These are phyloP conservation scores for Xerocomellus chrysenteron DNA, from an alignment of 768 basidiomycete species.

Conservation along the genomic window DNA sequence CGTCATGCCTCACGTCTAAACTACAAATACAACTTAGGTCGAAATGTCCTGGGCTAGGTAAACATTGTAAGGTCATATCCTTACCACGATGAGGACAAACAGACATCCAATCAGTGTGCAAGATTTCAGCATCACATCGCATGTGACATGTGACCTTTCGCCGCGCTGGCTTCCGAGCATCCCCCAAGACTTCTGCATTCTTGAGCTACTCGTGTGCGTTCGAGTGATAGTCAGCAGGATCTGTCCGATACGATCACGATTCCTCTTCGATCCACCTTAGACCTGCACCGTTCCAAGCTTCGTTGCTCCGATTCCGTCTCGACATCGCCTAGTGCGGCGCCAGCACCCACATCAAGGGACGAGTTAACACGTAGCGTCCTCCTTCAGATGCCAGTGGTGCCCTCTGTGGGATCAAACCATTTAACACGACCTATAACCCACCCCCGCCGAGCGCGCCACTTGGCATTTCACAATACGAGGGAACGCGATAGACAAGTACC, in stretches of 20 bases:
- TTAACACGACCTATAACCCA: slow-evolving; percentile 30
- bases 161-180: background rate
- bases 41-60: background rate
- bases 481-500: slow-evolving; percentile 40
- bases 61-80: background rate
- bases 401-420: slow-evolving; percentile 35
- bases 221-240: too few relatives aligned
- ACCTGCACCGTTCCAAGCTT: background rate
- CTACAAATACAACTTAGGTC: background rate
- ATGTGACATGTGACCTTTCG: background rate
- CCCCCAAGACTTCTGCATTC: background rate
- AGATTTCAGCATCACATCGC: background rate
- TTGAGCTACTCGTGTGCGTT: background rate
- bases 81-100: background rate
- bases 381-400: slow-evolving; percentile 26
- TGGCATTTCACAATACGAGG: slow-evolving; percentile 39
- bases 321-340: slow-evolving; percentile 3
- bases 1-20: background rate
- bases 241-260: background rate
- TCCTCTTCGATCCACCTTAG: background rate
- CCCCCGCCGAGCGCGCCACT: slow-evolving; percentile 28
- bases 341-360: slow-evolving; percentile 15
- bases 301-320: background rate
- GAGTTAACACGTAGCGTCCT: slow-evolving; percentile 30
- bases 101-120: background rate